Evolutionary conservation across 352 stramenopile genomes (phyloP), one percentile per base, ranked within the genome.

Genomic region (Elongisporangium anandrum): DNA sequence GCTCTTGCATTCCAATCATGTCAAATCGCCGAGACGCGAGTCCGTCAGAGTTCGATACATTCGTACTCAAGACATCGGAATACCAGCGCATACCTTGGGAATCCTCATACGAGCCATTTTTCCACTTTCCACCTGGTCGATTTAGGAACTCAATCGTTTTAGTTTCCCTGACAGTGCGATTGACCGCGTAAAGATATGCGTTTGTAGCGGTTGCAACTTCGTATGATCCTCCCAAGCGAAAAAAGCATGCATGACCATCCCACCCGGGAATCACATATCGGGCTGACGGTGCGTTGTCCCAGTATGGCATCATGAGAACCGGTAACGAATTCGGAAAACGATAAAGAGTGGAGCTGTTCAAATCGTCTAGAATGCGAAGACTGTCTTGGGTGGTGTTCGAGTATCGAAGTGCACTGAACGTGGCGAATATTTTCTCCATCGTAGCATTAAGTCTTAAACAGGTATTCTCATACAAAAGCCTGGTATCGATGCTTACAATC

Each of bases 281-380:
- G 13, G 47, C 26, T 6, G 51, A 49, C 0, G 54, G 15, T 0
- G 54, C 49, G 52, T 82, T 79, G 34, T 84, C 77, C 57, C 53
- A 71, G 54, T 60, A 79, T 10, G 77, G 74, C 47, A 84, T 54
- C 12, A 74, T 68, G 2, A 82, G 51, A 49, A 85, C 53, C 2
- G 75, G 75, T 10, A 82, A 51, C 19, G 75, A 66, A 49, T 71
- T 34, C 0, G 60, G 45, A 15, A 85, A 48, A 1, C 56, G 9
- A 9, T 68, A 58, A 21, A 72, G 8, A 38, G 63, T 65, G 4
- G 65, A 64, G 61, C 60, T 67, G 24, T 75, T 50, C 48, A 52
- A 55, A 7, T 60, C 59, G 10, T 70, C 62, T 12, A 78, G 50
- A n/a, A 71, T 48, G 21, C 69, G 57, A 10, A 72, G 66, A 17